These are phyloP conservation scores for Globomyces sp. DNA, from an alignment of 371 early-diverging fungal species.

Conservation along the genomic window DNA sequence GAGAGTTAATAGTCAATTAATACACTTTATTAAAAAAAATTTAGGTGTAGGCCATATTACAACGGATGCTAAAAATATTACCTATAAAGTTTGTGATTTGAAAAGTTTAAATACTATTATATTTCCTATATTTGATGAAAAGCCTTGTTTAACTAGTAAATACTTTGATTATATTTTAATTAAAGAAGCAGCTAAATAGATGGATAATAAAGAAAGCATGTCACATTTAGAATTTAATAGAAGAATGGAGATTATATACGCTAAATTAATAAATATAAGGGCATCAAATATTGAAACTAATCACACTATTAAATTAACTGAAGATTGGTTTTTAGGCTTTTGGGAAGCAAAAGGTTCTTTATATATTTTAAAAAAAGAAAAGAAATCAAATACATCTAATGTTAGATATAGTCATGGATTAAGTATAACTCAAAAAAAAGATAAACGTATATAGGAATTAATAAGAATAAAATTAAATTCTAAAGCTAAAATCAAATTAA, in stretches of 20 bases:
- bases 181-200: constrained; percentile 44
- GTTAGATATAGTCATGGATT: constrained; percentile 22
- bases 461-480: constrained; percentile 28
- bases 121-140: constrained; percentile 46
- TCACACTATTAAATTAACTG: constrained; percentile 11
- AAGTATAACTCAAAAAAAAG: constrained; percentile 26
- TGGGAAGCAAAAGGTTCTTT: constrained; percentile 26
- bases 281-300: constrained; percentile 14
- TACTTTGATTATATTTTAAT: constrained; percentile 45
- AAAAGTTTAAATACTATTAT: constrained; percentile 29
- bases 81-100: constrained; percentile 37
- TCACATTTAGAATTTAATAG: too few relatives aligned
- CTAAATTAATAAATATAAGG: constrained; percentile 20
- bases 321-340: constrained; percentile 22
- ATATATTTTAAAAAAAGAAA: constrained; percentile 22
- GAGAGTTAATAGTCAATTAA: constrained; percentile 39
- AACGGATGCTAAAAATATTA: constrained; percentile 30
- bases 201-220: too few relatives aligned
- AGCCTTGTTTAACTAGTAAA: constrained; percentile 45
- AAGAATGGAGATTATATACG: constrained; percentile 20
- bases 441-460: constrained; percentile 33
- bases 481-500: constrained; percentile 34
- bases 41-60: constrained; percentile 38
- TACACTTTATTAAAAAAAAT: constrained; percentile 47
- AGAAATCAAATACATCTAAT: too few relatives aligned